These are phyloP conservation scores for Coccinonectria pachysandricola DNA, from an alignment of 2,329 filamentous ascomycete species.

Conservation along the genomic window DNA sequence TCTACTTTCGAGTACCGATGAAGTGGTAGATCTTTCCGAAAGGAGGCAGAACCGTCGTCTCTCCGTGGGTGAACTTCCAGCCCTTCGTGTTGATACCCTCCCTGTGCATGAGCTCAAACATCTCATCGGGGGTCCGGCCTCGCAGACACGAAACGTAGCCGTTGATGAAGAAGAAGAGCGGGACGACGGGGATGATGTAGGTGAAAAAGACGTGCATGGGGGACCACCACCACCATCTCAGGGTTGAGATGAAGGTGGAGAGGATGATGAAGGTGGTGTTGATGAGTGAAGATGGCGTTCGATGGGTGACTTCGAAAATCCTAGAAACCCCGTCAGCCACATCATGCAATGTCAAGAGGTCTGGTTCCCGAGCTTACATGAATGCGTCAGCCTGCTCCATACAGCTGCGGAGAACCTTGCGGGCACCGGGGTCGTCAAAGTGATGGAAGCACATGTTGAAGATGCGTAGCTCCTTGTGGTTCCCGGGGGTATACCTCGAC, in stretches of 20 bases:
- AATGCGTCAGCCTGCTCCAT: conserved; percentile 12
- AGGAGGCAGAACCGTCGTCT: conserved; percentile 11
- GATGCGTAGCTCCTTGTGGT: conserved; percentile 13
- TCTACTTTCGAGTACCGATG: conserved; percentile 10
- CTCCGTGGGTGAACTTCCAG: conserved; percentile 11
- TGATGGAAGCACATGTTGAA: conserved; percentile 17
- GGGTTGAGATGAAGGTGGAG: conserved; percentile 11
- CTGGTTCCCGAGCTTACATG: conserved; percentile 5
- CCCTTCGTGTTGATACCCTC: conserved; percentile 9
- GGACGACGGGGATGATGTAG: conserved; percentile 11
- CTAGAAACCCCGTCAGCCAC: too few species aligned
- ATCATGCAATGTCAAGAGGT: not conserved
- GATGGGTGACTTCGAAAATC: conserved; percentile 14
- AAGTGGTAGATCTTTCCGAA: conserved; percentile 14
- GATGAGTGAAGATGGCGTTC: conserved; percentile 11
- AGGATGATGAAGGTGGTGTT: conserved; percentile 13
- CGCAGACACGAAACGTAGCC: conserved; percentile 13
- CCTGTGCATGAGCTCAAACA: conserved; percentile 10
- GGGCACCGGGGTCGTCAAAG: conserved; percentile 13
- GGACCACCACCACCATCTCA: conserved; percentile 14
- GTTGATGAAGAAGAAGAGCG: conserved; percentile 13
- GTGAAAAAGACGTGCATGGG: conserved; percentile 13
- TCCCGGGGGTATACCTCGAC: conserved; percentile 6
- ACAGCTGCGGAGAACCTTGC: conserved; percentile 12
- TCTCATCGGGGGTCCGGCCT: conserved; percentile 8